phyloP scores from a whole-genome alignment of 176 grass and related monocot genomes.

The Olyra latifolia region DNA sequence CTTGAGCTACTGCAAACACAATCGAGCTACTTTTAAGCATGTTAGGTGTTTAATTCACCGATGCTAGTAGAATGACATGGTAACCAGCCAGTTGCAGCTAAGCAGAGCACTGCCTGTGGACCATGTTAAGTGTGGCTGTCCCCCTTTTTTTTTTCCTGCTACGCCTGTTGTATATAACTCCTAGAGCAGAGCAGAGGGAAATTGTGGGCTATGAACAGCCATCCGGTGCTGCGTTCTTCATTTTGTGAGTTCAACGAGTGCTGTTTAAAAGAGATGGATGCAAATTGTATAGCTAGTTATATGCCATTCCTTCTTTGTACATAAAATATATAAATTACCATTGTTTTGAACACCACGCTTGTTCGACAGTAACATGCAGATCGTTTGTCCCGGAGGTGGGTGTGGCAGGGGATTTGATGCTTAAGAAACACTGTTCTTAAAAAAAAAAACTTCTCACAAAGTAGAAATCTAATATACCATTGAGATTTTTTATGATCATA shows the following conservation, averaged over 20 bases:
- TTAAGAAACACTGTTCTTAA: background rate
- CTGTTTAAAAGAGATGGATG: background rate
- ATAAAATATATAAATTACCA: background rate
- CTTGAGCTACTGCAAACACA: constrained; percentile 79
- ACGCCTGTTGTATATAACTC: background rate
- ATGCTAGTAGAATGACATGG: background rate
- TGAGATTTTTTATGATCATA: background rate
- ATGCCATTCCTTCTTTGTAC: background rate
- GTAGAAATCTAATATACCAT: background rate
- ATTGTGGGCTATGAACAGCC: background rate
- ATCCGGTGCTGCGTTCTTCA: background rate
- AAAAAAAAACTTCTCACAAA: background rate
- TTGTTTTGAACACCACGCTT: constrained; percentile 24
- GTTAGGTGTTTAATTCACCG: background rate
- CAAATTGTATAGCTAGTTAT: background rate
- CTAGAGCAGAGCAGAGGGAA: background rate
- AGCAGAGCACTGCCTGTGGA: background rate
- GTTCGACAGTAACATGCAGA: background rate
- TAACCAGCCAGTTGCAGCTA: background rate
- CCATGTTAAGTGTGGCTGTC: background rate
- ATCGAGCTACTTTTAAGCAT: constrained; percentile 73
- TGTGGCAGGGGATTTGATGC: background rate
- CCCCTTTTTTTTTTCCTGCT: too few species aligned
- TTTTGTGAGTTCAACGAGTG: background rate
- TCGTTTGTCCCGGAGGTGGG: background rate